A percentile compares a stretch with the other conserved stretches of the same genome.
Evolutionary conservation across 2,329 filamentous ascomycete species (phyloP).

Genomic region (Ceratocystis alfenasii): DNA sequence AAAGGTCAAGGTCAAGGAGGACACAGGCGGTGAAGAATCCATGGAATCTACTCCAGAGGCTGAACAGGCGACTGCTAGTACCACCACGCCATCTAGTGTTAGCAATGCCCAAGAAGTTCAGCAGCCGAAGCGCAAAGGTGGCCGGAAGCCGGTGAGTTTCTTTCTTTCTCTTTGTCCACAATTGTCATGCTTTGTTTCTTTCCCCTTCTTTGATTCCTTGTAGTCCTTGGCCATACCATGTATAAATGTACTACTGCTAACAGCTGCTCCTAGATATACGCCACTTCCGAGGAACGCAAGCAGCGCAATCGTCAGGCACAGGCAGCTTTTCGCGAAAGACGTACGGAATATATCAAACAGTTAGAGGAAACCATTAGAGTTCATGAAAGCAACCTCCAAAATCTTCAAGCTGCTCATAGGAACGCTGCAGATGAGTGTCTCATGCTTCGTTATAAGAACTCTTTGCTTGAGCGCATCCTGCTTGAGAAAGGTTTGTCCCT

Average conservation of each 20-base stretch:
- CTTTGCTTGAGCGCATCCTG: constrained; percentile 83
- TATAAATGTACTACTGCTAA: not conserved
- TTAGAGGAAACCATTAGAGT: constrained; percentile 94
- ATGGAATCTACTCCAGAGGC: constrained; percentile 48
- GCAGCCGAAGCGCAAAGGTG: constrained; percentile 89
- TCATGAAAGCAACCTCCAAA: constrained; percentile 88
- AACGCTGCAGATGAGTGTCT: constrained; percentile 91
- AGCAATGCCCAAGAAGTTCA: constrained; percentile 39
- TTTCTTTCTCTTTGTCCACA: constrained; percentile 7
- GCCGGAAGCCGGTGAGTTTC: constrained; percentile 85
- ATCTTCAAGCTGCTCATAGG: constrained; percentile 84
- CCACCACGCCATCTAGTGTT: constrained; percentile 11
- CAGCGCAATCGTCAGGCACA: constrained; percentile 95
- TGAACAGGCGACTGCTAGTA: constrained; percentile 33
- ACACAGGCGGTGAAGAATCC: constrained; percentile 52
- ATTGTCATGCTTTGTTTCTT: not conserved
- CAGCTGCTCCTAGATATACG: constrained; percentile 62
- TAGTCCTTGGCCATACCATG: not conserved
- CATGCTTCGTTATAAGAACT: constrained; percentile 98
- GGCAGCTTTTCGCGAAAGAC: constrained; percentile 88
- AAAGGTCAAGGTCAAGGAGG: constrained; percentile 43
- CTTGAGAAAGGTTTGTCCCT: constrained; percentile 75
- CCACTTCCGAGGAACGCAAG: constrained; percentile 95
- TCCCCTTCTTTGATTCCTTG: constrained; percentile 4
- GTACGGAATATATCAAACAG: constrained; percentile 99